phyloP scores from a whole-genome alignment of 345 rosid species.

The Eucalyptus sideroxylon region DNA sequence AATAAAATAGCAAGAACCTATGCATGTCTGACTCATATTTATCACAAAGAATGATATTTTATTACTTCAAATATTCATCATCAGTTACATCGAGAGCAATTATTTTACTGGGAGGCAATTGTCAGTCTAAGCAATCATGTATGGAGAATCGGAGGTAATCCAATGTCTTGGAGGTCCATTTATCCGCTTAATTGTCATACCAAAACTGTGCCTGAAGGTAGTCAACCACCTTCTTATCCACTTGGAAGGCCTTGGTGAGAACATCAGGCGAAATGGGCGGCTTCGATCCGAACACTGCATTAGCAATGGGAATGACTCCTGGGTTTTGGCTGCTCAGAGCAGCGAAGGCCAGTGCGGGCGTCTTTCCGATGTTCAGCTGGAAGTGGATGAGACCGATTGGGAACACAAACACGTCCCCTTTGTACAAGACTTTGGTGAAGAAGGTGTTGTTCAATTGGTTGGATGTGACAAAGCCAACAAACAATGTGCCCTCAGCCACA shows the following conservation, averaged over 20 bases:
- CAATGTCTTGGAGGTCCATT: neutral
- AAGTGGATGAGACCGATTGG: neutral
- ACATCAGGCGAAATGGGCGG: neutral
- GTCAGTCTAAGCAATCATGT: neutral
- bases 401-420: neutral
- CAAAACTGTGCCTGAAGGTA: neutral
- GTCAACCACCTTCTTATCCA: neutral
- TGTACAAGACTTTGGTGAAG: neutral
- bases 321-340: neutral
- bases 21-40: no score
- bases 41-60: no score
- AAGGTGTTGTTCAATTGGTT: neutral
- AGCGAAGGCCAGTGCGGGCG: neutral
- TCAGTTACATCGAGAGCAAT: neutral
- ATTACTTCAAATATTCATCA: no score
- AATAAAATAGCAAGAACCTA: no score
- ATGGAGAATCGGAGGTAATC: neutral
- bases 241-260: neutral
- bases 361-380: neutral
- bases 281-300: neutral
- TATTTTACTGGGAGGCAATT: neutral
- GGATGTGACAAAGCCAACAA: neutral
- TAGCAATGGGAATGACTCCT: neutral
- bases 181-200: neutral
- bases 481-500: neutral